Base-by-base conservation (phyloP, 306 rosid species). In the Abrus pulchellus region DNA sequence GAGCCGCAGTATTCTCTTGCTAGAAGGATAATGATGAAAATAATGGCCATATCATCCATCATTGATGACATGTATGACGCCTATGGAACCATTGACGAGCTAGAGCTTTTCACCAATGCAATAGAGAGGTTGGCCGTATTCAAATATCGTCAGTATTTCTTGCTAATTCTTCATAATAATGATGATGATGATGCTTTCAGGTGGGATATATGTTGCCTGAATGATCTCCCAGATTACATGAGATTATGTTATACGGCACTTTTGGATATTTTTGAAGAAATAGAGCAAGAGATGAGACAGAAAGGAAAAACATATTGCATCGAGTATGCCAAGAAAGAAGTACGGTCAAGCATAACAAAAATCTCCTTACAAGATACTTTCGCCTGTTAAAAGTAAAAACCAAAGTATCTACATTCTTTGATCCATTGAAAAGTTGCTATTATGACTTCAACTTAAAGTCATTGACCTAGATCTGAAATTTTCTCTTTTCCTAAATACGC, bases 31-130 rank as follows among this genome's bases (percentile, higher is more conserved):
- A 0, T 81, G 43, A 62, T 60, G 6, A 86, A 86, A 59, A 55
- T 79, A 20, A 3, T 72, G 0, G 61, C 72, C n/a, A 0, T 65
- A 3, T 2, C 30, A 1, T 54, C 90, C 2, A 40, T 76, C 0
- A n/a, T 91, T 38, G 90, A 89, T 74, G 91, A 88, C 54, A 74
- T 75, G 5, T 91, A 89, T 48, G 96, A 89, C 36, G 84, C 60
- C 1, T 86, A 75, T 66, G 93, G 92, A 3, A 85, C 90, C n/a
- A 11, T 85, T 7, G 89, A 89, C 27, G 96, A 91, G 5, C 78
- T 91, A 3, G 77, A 56, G 14, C 48, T 79, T 40, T 77, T 91
- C 27, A 89, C 87, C 1, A 9, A 56, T 11, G 92, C 88, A 65
- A 57, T 88, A 9, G 74, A 83, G 9, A 89, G 89, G 93, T 89